Evolutionary conservation across 179 eudicot species (phyloP).

Genomic region (Actinidia chinensis): DNA sequence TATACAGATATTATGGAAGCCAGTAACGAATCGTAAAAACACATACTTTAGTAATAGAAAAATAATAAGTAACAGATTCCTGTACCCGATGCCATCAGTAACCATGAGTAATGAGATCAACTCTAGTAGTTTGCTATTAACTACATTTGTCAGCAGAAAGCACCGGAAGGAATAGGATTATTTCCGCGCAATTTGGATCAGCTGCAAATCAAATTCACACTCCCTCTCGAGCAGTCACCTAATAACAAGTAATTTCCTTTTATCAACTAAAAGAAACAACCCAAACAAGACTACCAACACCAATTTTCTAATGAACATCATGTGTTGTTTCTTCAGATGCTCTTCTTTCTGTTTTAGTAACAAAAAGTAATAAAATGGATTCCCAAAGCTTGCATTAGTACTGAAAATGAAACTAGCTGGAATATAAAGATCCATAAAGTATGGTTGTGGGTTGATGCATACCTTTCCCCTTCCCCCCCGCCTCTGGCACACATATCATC

Average conservation of each 20-base stretch:
- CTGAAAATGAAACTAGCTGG: too few species aligned
- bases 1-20: background rate
- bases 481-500: constrained; percentile 93
- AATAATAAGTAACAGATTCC: background rate
- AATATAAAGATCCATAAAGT: too few species aligned
- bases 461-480: constrained; percentile 83
- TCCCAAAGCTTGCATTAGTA: too few species aligned
- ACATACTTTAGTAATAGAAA: background rate
- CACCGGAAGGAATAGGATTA: constrained; percentile 71
- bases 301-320: background rate
- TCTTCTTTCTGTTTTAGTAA: too few species aligned
- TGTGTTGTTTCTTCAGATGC: too few species aligned
- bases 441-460: too few species aligned
- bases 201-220: constrained; percentile 61
- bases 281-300: background rate
- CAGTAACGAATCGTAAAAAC: background rate
- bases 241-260: constrained; percentile 5
- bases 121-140: constrained; percentile 53
- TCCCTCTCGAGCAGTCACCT: constrained; percentile 90
- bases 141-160: constrained; percentile 64
- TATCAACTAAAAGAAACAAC: background rate
- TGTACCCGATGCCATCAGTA: constrained; percentile 26
- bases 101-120: constrained; percentile 49
- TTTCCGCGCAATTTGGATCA: constrained; percentile 66
- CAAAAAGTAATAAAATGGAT: too few species aligned